Evolutionary conservation across 108 stramenopile species (phyloP), one percentile per base, ranked within the genome.

Genomic region (Conticribra weissflogii): DNA sequence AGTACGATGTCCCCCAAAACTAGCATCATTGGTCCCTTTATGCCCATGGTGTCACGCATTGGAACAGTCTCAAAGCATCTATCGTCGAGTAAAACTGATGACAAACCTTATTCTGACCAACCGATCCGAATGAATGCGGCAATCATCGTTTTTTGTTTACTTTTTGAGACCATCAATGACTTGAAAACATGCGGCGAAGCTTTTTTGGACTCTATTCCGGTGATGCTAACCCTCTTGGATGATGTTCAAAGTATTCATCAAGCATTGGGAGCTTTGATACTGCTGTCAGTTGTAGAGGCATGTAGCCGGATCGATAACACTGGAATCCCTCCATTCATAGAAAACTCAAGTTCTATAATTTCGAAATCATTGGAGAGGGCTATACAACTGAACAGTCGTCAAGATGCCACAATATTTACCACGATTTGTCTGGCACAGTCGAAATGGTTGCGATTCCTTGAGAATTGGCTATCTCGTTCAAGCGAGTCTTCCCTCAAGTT

Each of bases 361-460:
- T 60, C 65, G 12, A 31, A 44, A 33, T 29, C 66, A 27, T 67
- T 75, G 25, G 59, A 54, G 24, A 50, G 23, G 54, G 65, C 74
- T 54, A 53, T 74, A 3, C 50, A 54, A 53, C 48, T 54, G 30
- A 34, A 48, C 47, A 34, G 57, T 25, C 55, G 65, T 25, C 59
- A 74, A 54, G 74, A 74, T 18, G 58, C 74, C 2, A 45, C 59
- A 2, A 15, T 74, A 44, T 33, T 74, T 16, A 59, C 74, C 22
- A 19, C 50, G 0, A 49, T 74, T 0, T 74, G 74, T 61, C 22
- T 61, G n/a, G 74, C 74, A 2, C 74, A 74, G 46, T 66, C 74
- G 17, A 66, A 60, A 60, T 74, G 66, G 65, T 55, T 74, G 22
- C 23, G 36, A 23, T 60, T 60, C 30, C 66, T 74, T 58, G 44